phyloP scores from a whole-genome alignment of 495 filamentous ascomycete species.

The Xylaria nigripes region DNA sequence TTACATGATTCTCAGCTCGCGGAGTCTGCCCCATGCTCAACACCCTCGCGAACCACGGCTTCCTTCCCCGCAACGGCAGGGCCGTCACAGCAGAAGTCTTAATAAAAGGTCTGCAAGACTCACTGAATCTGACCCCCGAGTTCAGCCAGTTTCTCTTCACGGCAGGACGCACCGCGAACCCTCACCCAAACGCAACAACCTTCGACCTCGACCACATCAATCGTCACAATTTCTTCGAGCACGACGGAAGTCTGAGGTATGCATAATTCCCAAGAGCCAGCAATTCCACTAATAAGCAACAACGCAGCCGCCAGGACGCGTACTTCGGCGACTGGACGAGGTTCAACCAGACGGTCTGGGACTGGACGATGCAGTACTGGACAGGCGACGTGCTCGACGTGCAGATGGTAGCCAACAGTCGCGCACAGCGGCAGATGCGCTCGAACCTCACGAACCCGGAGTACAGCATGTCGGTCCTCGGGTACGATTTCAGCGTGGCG shows the following conservation, averaged over 20 bases:
- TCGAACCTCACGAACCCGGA: conserved; percentile 40
- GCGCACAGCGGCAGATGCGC: conserved; percentile 35
- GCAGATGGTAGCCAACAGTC: conserved; percentile 36
- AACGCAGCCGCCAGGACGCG: conserved; percentile 34
- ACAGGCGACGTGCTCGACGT: conserved; percentile 30
- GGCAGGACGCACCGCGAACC: conserved; percentile 39
- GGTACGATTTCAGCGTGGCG: conserved; percentile 34
- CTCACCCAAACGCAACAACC: conserved; percentile 40
- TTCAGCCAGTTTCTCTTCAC: conserved; percentile 34
- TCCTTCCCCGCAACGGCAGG: conserved; percentile 30
- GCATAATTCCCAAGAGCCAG: not conserved
- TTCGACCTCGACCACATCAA: conserved; percentile 43
- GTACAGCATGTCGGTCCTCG: conserved; percentile 28
- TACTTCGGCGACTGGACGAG: conserved; percentile 34
- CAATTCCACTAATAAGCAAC: not conserved
- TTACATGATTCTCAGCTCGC: conserved; percentile 18
- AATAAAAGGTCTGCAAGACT: conserved; percentile 29
- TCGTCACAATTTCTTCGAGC: conserved; percentile 42
- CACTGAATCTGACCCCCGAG: conserved; percentile 35
- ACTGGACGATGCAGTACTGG: conserved; percentile 37
- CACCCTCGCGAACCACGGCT: conserved; percentile 32
- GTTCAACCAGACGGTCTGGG: conserved; percentile 43
- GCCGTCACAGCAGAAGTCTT: conserved; percentile 29
- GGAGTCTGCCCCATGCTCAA: conserved; percentile 36
- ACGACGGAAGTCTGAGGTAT: conserved; percentile 46